phyloP scores from a whole-genome alignment of 345 rosid species.

The Hibiscus mutabilis region DNA sequence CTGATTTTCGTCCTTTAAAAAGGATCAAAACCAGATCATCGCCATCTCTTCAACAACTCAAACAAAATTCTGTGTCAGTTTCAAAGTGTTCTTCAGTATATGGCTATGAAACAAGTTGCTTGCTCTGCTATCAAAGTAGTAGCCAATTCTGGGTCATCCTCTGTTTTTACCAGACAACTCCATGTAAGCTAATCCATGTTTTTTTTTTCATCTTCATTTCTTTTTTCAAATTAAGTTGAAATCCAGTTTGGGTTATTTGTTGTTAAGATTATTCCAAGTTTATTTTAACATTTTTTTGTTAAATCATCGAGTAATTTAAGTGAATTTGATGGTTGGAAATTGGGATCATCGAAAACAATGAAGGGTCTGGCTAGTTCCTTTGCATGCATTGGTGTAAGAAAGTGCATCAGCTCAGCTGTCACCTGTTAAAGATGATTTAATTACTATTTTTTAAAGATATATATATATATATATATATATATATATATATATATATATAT shows the following conservation, averaged over 20 bases:
- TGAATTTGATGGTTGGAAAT: neutral
- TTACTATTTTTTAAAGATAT: neutral
- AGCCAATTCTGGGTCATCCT: conserved; percentile 28
- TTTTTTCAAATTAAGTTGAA: neutral
- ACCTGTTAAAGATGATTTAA: neutral
- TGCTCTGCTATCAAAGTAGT: conserved; percentile 45
- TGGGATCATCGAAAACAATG: neutral
- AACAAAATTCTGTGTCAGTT: neutral
- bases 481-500: neutral
- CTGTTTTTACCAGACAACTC: conserved; percentile 36
- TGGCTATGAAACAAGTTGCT: conserved; percentile 59
- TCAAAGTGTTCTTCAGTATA: conserved; percentile 5
- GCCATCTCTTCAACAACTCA: neutral
- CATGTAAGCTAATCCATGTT: conserved; percentile 40
- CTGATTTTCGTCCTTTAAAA: neutral
- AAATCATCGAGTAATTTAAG: neutral
- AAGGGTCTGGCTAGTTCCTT: neutral
- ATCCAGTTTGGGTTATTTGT: neutral
- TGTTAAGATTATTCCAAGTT: neutral
- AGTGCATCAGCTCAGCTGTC: neutral
- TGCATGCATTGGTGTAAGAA: neutral
- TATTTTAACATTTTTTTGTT: neutral
- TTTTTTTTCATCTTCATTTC: neutral
- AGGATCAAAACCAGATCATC: neutral
- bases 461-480: neutral